Conservation (phyloP, 2,329 filamentous ascomycete genomes). For the Penicillium sp. region DNA sequence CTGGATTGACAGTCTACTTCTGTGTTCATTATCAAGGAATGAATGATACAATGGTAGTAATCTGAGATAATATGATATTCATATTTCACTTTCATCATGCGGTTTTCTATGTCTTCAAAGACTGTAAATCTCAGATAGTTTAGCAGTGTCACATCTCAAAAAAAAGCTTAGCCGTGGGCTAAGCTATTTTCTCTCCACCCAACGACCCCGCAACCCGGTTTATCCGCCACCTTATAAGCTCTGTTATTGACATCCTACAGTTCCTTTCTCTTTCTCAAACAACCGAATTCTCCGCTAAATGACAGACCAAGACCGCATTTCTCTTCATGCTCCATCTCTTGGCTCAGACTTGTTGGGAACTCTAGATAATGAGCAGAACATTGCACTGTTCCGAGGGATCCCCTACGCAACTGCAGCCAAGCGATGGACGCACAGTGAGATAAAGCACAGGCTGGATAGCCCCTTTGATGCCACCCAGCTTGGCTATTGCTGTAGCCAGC, state of each 20-base stretch:
- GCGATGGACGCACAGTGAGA: constrained; percentile 6
- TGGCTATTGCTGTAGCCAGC: constrained; percentile 1
- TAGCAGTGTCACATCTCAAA: neutral
- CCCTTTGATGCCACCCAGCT: neutral
- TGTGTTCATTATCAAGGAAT: too few species aligned
- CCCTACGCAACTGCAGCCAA: constrained; percentile 3
- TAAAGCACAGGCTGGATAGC: neutral
- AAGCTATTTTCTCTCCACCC: neutral
- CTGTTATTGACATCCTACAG: neutral
- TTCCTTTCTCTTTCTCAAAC: neutral
- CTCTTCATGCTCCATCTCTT: neutral
- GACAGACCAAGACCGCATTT: neutral
- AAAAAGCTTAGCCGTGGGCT: neutral
- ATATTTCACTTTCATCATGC: too few species aligned
- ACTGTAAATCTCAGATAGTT: neutral
- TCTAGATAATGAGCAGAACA: constrained; percentile 1
- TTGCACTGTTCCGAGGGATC: constrained; percentile 4
- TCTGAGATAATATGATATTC: too few species aligned
- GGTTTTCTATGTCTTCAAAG: neutral
- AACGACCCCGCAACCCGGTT: neutral
- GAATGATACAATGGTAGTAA: too few species aligned
- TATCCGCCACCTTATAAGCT: neutral
- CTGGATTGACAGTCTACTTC: neutral
- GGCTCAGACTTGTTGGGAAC: neutral
- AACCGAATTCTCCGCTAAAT: neutral